Evolutionary conservation across 768 basidiomycete genomes (phyloP).

Genomic region (Kwoniella botswanensis): DNA sequence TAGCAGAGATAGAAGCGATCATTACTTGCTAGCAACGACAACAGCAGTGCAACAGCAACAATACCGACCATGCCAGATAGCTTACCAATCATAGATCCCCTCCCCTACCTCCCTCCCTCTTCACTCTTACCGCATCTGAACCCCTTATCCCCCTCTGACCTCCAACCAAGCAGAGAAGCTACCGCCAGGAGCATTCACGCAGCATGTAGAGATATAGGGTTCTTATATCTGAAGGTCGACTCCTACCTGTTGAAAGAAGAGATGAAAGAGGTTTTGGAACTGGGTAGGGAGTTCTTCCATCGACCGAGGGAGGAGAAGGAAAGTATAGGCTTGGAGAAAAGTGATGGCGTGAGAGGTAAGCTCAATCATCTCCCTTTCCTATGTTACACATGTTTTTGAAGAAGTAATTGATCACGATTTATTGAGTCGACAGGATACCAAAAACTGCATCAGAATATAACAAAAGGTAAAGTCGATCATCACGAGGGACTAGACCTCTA

Average conservation of each 20-base stretch:
- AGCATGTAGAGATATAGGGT: slow-evolving; percentile 79
- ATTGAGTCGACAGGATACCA: slow-evolving; percentile 68
- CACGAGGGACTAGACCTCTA: slow-evolving; percentile 81
- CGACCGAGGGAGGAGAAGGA: slow-evolving; percentile 80
- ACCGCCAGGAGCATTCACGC: slow-evolving; percentile 65
- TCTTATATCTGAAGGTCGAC: slow-evolving; percentile 72
- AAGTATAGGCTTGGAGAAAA: slow-evolving; percentile 67
- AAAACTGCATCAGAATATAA: slow-evolving; percentile 80
- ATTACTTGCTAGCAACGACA: too few relatives aligned
- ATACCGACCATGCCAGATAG: slow-evolving; percentile 46
- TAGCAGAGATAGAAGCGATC: too few relatives aligned
- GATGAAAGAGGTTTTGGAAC: slow-evolving; percentile 68
- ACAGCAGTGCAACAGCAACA: too few relatives aligned
- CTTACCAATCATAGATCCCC: slow-evolving; percentile 72
- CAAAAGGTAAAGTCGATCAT: slow-evolving; percentile 75
- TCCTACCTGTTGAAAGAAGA: slow-evolving; percentile 63
- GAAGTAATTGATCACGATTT: too few relatives aligned
- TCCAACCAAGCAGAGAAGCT: slow-evolving; percentile 60
- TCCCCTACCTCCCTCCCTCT: slow-evolving; percentile 62
- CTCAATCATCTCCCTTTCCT: neutral
- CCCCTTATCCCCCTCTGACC: slow-evolving; percentile 49
- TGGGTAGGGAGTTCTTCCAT: slow-evolving; percentile 75
- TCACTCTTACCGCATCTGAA: slow-evolving; percentile 45
- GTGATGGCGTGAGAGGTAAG: slow-evolving; percentile 78
- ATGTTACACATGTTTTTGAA: too few relatives aligned